phyloP scores from a whole-genome alignment of 2,329 filamentous ascomycete genomes.

The Alternaria brassicicola region DNA sequence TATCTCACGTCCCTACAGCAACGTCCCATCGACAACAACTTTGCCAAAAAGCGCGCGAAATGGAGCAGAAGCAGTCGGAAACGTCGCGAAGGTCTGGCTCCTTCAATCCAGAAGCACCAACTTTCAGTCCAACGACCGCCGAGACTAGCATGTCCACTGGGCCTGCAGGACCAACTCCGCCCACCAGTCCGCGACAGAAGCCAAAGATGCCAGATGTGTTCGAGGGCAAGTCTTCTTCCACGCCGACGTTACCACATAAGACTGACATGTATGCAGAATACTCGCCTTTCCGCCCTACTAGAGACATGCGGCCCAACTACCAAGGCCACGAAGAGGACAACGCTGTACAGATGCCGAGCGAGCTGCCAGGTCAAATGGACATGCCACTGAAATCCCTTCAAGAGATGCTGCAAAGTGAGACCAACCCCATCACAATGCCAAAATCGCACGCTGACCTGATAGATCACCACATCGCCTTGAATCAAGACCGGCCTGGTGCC shows the following conservation, averaged over 20 bases:
- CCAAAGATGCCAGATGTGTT: background rate
- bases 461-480: constrained; percentile 1
- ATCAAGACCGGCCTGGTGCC: background rate
- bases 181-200: background rate
- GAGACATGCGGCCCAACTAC: constrained; percentile 4
- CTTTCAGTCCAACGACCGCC: constrained; percentile 14
- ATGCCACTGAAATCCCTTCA: constrained; percentile 1
- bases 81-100: background rate
- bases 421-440: background rate
- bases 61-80: background rate
- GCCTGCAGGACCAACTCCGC: background rate
- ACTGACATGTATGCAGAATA: constrained; percentile 8
- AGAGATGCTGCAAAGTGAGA: constrained; percentile 3
- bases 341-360: background rate
- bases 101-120: constrained; percentile 23
- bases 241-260: too few species aligned
- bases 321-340: background rate
- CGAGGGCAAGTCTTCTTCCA: background rate
- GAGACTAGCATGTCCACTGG: background rate
- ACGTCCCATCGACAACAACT: background rate
- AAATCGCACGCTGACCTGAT: background rate
- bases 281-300: constrained; percentile 7
- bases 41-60: background rate
- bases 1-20: background rate
- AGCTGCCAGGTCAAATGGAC: background rate